Evolutionary conservation across 345 rosid species (phyloP).

Genomic region (Pugionium dolabratum): DNA sequence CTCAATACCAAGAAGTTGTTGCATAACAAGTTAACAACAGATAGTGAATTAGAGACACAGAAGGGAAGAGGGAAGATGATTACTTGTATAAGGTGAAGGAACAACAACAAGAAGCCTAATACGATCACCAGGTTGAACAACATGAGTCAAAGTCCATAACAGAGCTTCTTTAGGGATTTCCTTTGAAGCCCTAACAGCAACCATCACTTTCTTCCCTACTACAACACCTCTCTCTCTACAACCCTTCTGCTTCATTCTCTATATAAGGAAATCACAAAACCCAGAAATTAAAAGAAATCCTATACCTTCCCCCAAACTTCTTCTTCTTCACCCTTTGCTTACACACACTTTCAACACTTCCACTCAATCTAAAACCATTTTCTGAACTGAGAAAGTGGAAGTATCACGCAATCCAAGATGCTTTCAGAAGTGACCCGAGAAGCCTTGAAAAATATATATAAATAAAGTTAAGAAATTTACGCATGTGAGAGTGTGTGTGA

Average conservation of each 20-base stretch:
- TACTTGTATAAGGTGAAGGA: conserved; percentile 70
- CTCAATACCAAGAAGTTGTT: neutral
- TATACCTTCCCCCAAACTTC: conserved; percentile 6
- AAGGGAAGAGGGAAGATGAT: conserved; percentile 16
- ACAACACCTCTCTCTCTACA: conserved; percentile 52
- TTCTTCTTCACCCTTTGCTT: conserved; percentile 14
- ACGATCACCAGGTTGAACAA: conserved; percentile 83
- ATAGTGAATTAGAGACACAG: conserved; percentile 14
- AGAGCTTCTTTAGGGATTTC: conserved; percentile 83
- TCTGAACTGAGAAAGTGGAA: conserved; percentile 37
- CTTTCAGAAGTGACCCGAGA: conserved; percentile 24
- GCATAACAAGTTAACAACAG: neutral
- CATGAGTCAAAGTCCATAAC: conserved; percentile 91
- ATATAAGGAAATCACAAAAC: conserved; percentile 11
- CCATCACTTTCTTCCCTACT: conserved; percentile 69
- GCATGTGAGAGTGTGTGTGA: conserved; percentile 42
- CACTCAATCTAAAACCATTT: conserved; percentile 47
- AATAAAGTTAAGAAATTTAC: conserved; percentile 36
- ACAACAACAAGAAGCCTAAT: conserved; percentile 85
- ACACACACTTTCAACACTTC: conserved; percentile 25
- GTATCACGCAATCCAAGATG: conserved; percentile 58
- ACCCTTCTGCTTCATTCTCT: conserved; percentile 54
- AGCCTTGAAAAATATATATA: neutral
- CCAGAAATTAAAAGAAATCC: neutral
- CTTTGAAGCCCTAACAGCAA: conserved; percentile 84